phyloP scores from a whole-genome alignment of 1,284 basidiomycete genomes.

The Ustilago loliicola region DNA sequence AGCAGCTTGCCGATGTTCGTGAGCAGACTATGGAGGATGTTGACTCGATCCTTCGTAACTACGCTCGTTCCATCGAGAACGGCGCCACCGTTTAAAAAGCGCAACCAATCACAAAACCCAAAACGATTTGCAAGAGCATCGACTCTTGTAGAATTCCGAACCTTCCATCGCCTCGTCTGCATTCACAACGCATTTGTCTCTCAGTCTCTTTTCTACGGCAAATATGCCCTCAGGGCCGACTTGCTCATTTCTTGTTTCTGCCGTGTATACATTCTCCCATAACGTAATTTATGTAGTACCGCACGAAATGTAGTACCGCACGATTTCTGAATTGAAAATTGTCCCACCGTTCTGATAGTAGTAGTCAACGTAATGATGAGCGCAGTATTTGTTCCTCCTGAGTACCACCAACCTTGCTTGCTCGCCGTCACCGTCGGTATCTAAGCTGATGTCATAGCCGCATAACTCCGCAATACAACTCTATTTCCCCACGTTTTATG shows the following conservation, averaged over 20 bases:
- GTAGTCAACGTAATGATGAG: too few species aligned
- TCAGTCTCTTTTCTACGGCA: neutral
- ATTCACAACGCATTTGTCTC: slow-evolving; percentile 4
- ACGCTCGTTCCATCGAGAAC: slow-evolving; percentile 59
- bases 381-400: too few species aligned
- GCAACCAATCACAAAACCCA: neutral
- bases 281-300: too few species aligned
- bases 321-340: too few species aligned
- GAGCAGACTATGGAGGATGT: slow-evolving; percentile 99
- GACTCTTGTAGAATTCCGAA: neutral
- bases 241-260: slow-evolving; percentile 1
- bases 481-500: too few species aligned
- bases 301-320: too few species aligned
- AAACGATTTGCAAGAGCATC: neutral
- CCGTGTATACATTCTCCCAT: neutral
- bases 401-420: too few species aligned
- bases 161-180: neutral
- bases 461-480: too few species aligned
- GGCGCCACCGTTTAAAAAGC: slow-evolving; percentile 27
- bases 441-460: too few species aligned
- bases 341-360: too few species aligned
- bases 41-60: slow-evolving; percentile 90
- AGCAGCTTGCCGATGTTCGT: slow-evolving; percentile 97
- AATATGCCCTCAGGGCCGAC: too few species aligned
- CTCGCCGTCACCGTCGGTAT: too few species aligned